Evolutionary conservation across 352 stramenopile genomes (phyloP).

Genomic region (Discostella stelligera): DNA sequence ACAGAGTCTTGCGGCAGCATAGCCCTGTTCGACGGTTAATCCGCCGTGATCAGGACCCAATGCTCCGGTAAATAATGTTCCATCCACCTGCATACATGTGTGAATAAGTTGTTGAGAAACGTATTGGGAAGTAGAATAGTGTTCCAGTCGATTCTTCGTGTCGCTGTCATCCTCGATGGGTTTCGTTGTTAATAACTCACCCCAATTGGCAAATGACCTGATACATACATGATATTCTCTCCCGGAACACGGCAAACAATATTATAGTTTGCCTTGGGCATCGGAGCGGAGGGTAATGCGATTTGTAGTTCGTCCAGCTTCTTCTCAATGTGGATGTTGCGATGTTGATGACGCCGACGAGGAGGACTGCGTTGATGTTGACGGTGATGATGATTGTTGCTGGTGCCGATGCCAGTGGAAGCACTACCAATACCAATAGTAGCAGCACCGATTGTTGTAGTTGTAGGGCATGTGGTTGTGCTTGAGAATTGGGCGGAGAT

Average conservation of each 20-base stretch:
- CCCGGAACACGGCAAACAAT: slow-evolving; percentile 59
- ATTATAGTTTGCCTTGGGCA: slow-evolving; percentile 77
- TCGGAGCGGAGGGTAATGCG: slow-evolving; percentile 55
- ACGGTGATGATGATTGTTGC: neutral
- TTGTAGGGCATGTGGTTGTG: neutral
- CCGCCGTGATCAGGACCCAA: slow-evolving; percentile 44
- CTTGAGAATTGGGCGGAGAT: slow-evolving; percentile 1
- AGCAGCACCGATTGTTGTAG: neutral
- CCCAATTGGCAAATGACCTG: slow-evolving; percentile 73
- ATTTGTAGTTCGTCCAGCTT: slow-evolving; percentile 67
- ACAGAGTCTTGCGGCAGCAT: slow-evolving; percentile 66
- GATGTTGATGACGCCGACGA: neutral
- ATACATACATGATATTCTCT: slow-evolving; percentile 70
- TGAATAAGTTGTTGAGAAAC: neutral
- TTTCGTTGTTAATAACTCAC: slow-evolving; percentile 1
- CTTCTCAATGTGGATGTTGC: slow-evolving; percentile 69
- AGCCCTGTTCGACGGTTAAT: slow-evolving; percentile 62
- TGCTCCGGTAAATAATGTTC: slow-evolving; percentile 63
- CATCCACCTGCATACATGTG: slow-evolving; percentile 39
- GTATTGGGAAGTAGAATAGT: no score
- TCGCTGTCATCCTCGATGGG: no score
- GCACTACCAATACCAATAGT: neutral
- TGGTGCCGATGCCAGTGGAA: neutral
- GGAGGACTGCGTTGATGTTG: neutral
- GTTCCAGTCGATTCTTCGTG: no score